Evolutionary conservation across 441 rosid species (phyloP), one percentile per base, ranked within the genome.

Genomic region (Syzygium syzygioides): DNA sequence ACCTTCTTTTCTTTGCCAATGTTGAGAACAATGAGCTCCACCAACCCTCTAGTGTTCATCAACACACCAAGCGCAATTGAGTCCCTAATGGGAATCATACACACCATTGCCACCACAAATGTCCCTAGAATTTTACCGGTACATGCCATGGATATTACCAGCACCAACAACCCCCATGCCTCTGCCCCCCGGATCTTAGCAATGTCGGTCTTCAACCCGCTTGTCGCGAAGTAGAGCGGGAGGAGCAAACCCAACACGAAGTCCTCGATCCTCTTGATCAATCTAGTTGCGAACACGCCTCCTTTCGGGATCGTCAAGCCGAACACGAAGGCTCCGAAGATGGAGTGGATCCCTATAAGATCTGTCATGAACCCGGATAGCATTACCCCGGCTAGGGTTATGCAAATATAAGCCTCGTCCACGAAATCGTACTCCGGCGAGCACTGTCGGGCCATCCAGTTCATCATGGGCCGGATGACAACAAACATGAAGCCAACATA

Each of bases 281-380:
- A 83, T 76, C 92, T 85, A 89, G 85, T 93, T 9, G 95, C 94
- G 12, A 96, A 94, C 20, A 89, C 94, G 5, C 96, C 94, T 18
- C 91, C 95, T 92, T 95, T 95, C 1, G 98, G 97, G 85, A 96
- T 94, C 12, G 93, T 94, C 9, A 96, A 85, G 55, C 97, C 97
- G 91, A 96, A 95, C 56, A 95, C 92, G 88, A 95, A 95, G 3
- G 94, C 98, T 1, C 98, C 98, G 41, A 96, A 96, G 5, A 95
- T 96, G 5, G 97, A 87, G 79, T 96, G 98, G 89, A 96, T 96
- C 34, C 98, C 98, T 26, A 95, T 95, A 0, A 95, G 53, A 54
- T 95, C 97, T 2, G 98, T 95, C 86, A 92, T 89, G 83, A 96
- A 94, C n/a, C 96, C 98, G 15, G 97, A 95, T 30, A 94, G 87